Evolutionary conservation across 306 rosid genomes (phyloP), one percentile per base, ranked within the genome.

Genomic region (Quercus ilex): DNA sequence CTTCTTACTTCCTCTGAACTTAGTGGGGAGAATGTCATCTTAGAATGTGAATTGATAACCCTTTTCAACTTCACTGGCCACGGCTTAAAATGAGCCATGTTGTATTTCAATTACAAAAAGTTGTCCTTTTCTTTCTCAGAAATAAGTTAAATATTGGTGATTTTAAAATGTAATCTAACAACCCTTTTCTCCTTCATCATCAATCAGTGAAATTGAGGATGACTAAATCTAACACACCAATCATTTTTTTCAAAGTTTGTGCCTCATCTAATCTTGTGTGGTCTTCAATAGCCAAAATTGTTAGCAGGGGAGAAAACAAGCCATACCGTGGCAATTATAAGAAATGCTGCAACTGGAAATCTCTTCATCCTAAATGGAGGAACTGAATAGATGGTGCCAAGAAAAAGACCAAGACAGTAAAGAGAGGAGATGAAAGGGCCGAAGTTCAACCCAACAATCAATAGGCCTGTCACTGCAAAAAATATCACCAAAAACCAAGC

Each of bases 331-430:
- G 99, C 95, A 84, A 94, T 94, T 83, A 91, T 94, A 81, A 94
- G 97, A 89, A 94, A 94, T 57, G 99, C 99, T 30, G 97, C 97
- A 59, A 94, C 88, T 62, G 99, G 97, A 84, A 90, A 94, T 76
- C 93, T 87, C 87, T 94, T 94, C 99, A 94, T 87, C 84, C 99
- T 89, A 79, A 92, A 80, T 1, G 99, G 99, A 85, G 97, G 97
- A 78, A 94, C 97, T 6, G 99, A 94, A 80, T 94, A 94, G 73
- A 92, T 88, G 85, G 97, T 94, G 79, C 99, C 99, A 57, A 94
- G 97, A 76, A 94, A 80, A 81, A 94, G 95, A 84, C 99, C 99
- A 71, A 94, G 82, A 65, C 82, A 71, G 79, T 92, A 94, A 68
- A 92, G 99, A 76, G 95, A 85, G 79, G 96, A 86, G 75, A 94